Evolutionary conservation across 345 rosid genomes (phyloP), one percentile per base, ranked within the genome.

Genomic region (Citrus hindsii): DNA sequence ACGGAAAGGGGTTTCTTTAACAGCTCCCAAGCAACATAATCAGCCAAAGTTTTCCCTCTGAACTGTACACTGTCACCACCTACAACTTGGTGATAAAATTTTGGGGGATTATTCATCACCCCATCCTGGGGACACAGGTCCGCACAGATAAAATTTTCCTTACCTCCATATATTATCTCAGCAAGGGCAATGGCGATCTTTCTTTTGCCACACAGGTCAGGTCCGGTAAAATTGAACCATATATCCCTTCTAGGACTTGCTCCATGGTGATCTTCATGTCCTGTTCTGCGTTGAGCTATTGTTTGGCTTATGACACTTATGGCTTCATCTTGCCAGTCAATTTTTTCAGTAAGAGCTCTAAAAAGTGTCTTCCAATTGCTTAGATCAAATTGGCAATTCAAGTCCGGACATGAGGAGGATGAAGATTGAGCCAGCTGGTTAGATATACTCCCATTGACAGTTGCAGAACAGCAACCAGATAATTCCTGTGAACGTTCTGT

Each of bases 11-110:
- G 96, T 65, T 83, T 93, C 83, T 80, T 89, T 80, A 80, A 75
- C 85, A 93, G 38, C 83, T 90, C 92, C 65, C 67, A 91, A 25
- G 91, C 88, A 75, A 93, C 75, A 76, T 85, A 84, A 82, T 93
- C 96, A 56, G 89, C 89, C 65, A 86, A 76, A 2, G 91, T 92
- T 79, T 89, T 92, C 69, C 98, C 98, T 82, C 98, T 86, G 72
- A 84, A 79, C 67, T 73, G 71, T 56, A 75, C 51, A 70, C 77
- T 76, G 68, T 84, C 75, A 79, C 78, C 86, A 76, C 61, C 83
- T 63, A 81, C 67, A 19, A 81, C 85, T 51, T 58, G 79, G 2
- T 30, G 28, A 28, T 73, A 35, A 25, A 77, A 70, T 46, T 71
- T 77, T 64, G 56, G 5, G 28, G n/a, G 32, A 6, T 68, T 19